phyloP scores from a whole-genome alignment of 164 flowering plant species.

The Annona squamosa region DNA sequence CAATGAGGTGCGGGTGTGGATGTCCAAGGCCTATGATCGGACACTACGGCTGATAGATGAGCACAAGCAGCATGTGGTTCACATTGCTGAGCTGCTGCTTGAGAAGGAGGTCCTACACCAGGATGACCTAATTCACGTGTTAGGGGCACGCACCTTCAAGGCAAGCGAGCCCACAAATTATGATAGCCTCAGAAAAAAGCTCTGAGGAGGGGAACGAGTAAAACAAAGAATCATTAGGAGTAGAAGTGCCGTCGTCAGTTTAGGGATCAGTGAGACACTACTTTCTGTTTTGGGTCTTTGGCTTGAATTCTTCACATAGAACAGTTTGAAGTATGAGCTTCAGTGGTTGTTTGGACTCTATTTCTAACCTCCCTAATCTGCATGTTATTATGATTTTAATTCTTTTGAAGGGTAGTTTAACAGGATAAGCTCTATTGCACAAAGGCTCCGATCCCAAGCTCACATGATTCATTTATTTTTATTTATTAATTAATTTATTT shows the following conservation, averaged over 20 bases:
- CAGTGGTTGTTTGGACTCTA: constrained; percentile 85
- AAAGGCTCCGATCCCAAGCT: no score
- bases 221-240: constrained; percentile 26
- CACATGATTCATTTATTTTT: no score
- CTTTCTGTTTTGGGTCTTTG: no score
- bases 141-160: constrained; percentile 84
- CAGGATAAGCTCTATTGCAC: constrained; percentile 38
- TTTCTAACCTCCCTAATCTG: constrained; percentile 47
- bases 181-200: constrained; percentile 60
- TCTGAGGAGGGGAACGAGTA: constrained; percentile 54
- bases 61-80: constrained; percentile 69
- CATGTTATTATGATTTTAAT: constrained; percentile 66
- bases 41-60: constrained; percentile 63
- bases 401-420: constrained; percentile 13
- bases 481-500: no score
- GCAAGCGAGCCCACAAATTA: constrained; percentile 63
- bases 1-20: constrained; percentile 86
- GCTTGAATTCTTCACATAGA: no score
- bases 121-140: constrained; percentile 58
- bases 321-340: constrained; percentile 64
- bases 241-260: constrained; percentile 40
- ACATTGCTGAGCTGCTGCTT: constrained; percentile 78
- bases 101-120: constrained; percentile 94
- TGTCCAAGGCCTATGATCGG: constrained; percentile 57
- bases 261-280: constrained; percentile 34